Evolutionary conservation across 208 protist species (phyloP), one percentile per base, ranked within the genome.

Genomic region (Eutreptiella sp.): DNA sequence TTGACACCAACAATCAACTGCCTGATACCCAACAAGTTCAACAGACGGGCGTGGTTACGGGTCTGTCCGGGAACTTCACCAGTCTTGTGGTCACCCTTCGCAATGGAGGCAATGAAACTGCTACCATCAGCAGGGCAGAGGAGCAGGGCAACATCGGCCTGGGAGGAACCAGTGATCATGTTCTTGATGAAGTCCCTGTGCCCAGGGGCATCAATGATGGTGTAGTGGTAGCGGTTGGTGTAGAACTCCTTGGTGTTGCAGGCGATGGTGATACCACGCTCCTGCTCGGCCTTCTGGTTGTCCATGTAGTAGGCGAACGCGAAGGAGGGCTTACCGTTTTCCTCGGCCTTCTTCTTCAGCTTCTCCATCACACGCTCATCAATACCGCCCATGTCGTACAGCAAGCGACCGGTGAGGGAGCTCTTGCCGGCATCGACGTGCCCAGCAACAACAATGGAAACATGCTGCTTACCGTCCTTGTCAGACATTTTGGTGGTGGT

Each of bases 401-500:
- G 72, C 11, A 99, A 79, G 59, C 97, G 91, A 31, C 96, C 97
- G 4, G 84, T 92, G 53, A 98, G 90, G 26, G 96, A 99, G 7
- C 90, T 97, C 76, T 99, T 99, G 48, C 97, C 96, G 27, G 96
- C 95, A 79, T 99, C 95, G 32, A 99, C 96, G 76, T 98, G 96
- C 23, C 97, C 97, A 67, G 97, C 96, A 76, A 99, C 98, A 34
- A 99, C 92, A 50, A 98, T 77, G 77, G 72, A 75, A 64, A 83
- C 70, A 46, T 80, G 75, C n/a, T n/a, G n/a, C n/a, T n/a, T n/a
- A n/a, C n/a, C n/a, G 50, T 57, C n/a, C 11, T 82, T 83, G 61
- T 84, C 58, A n/a, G n/a, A n/a, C n/a, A n/a, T n/a, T n/a, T n/a
- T n/a, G n/a, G n/a, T n/a, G n/a, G n/a, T n/a, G n/a, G n/a, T n/a